Conservation (phyloP, 352 stramenopile species). For the Globisporangium splendens region DNA sequence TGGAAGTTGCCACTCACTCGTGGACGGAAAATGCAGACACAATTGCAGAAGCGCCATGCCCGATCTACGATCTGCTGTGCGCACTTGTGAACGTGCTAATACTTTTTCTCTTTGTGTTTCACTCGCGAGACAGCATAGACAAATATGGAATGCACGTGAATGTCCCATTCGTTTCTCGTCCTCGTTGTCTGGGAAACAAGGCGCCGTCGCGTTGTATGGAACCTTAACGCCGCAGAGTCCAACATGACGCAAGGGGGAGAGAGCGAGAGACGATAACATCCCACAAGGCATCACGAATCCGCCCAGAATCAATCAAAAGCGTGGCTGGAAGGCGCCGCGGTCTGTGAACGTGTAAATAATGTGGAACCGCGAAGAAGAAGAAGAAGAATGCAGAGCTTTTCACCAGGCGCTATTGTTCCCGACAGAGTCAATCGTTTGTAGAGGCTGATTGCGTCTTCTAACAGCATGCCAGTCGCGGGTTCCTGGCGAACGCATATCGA, state of each 20-base stretch:
- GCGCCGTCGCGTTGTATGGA: background rate
- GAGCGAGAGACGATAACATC: too few relatives aligned
- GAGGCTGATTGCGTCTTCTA: too few relatives aligned
- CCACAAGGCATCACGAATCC: background rate
- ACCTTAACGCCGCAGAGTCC: background rate
- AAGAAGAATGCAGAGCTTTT: too few relatives aligned
- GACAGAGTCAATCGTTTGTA: too few relatives aligned
- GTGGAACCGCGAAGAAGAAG: too few relatives aligned
- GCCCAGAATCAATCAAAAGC: background rate
- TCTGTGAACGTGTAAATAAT: too few relatives aligned
- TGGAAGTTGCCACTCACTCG: background rate
- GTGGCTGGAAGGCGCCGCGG: background rate
- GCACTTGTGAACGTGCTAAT: background rate
- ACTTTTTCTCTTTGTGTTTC: background rate
- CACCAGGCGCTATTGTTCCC: too few relatives aligned
- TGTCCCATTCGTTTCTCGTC: background rate
- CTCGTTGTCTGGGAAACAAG: background rate
- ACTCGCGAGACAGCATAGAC: background rate
- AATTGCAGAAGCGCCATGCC: background rate
- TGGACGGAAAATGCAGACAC: background rate
- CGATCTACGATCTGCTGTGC: background rate
- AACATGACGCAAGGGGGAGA: too few relatives aligned
- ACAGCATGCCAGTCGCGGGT: too few relatives aligned
- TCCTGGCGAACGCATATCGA: too few relatives aligned
- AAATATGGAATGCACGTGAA: background rate